These are phyloP conservation scores for Sporisorium scitamineum DNA, from an alignment of 1,284 basidiomycete genomes.

Conservation along the genomic window DNA sequence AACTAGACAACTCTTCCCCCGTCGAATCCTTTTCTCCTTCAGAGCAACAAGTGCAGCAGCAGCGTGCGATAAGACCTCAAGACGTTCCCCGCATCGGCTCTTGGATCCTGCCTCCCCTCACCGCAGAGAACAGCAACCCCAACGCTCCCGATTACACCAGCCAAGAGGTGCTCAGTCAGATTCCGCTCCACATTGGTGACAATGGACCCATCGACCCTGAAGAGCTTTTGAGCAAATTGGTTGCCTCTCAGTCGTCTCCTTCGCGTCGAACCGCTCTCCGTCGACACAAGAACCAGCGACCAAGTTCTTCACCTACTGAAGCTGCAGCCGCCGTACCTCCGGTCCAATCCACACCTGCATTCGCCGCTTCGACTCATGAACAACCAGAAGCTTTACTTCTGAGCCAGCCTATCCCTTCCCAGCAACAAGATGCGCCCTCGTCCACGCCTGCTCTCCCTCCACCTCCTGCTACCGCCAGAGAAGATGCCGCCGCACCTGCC, in stretches of 20 bases:
- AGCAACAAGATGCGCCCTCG: slow-evolving; percentile 15
- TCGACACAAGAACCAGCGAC: background rate
- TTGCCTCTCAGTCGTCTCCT: slow-evolving; percentile 11
- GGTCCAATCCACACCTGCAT: slow-evolving; percentile 25
- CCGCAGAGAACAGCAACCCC: slow-evolving; percentile 38
- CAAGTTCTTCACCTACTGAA: background rate
- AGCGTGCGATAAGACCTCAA: slow-evolving; percentile 3
- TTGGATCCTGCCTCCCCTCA: slow-evolving; percentile 37
- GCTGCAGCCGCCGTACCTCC: slow-evolving; percentile 3
- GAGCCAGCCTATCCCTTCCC: slow-evolving; percentile 29
- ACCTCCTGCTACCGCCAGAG: background rate
- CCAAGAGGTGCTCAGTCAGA: slow-evolving; percentile 38
- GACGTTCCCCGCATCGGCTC: slow-evolving; percentile 36
- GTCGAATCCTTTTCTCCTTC: slow-evolving; percentile 42
- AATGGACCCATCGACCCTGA: background rate
- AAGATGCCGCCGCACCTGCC: background rate
- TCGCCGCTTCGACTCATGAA: slow-evolving; percentile 2
- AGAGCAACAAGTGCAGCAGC: background rate
- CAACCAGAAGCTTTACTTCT: slow-evolving; percentile 1
- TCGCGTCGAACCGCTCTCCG: background rate
- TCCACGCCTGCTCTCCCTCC: slow-evolving; percentile 26
- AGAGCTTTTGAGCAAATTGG: background rate
- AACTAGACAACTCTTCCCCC: slow-evolving; percentile 17
- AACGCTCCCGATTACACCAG: slow-evolving; percentile 17
- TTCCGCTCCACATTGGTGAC: slow-evolving; percentile 8